Evolutionary conservation across 108 stramenopile species (phyloP).

Genomic region (Fragilaria radians): DNA sequence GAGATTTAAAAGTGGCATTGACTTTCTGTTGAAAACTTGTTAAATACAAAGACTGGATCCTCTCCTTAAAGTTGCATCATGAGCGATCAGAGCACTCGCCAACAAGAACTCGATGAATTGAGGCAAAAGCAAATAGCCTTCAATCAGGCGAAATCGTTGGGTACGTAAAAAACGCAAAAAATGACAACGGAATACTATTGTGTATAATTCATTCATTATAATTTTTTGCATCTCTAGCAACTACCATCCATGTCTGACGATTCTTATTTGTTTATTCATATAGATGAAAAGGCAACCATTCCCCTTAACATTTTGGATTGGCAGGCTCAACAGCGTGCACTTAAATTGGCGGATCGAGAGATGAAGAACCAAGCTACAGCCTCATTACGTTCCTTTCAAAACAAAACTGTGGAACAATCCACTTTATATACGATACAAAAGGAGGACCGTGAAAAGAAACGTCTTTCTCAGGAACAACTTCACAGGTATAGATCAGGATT

Average conservation of each 20-base stretch:
- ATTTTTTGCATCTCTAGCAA: too few species aligned
- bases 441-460: conserved; percentile 1
- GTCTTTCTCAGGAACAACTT: neutral
- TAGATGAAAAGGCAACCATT: neutral
- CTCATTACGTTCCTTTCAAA: neutral
- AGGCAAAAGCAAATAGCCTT: neutral
- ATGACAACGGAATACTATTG: too few species aligned
- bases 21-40: too few species aligned
- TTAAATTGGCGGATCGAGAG: neutral
- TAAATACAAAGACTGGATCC: too few species aligned
- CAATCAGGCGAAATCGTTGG: neutral
- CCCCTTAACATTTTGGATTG: conserved; percentile 2
- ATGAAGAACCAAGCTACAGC: conserved; percentile 1
- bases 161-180: conserved; percentile 1
- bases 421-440: neutral
- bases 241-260: too few species aligned
- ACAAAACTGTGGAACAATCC: neutral
- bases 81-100: conserved; percentile 1
- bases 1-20: too few species aligned
- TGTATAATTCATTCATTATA: too few species aligned
- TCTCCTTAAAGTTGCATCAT: too few species aligned
- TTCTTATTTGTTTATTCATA: too few species aligned
- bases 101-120: conserved; percentile 1
- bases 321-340: neutral
- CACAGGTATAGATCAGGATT: neutral